Evolutionary conservation across 495 filamentous ascomycete genomes (phyloP), one percentile per base, ranked within the genome.

Genomic region (Penicillium cataractarum): DNA sequence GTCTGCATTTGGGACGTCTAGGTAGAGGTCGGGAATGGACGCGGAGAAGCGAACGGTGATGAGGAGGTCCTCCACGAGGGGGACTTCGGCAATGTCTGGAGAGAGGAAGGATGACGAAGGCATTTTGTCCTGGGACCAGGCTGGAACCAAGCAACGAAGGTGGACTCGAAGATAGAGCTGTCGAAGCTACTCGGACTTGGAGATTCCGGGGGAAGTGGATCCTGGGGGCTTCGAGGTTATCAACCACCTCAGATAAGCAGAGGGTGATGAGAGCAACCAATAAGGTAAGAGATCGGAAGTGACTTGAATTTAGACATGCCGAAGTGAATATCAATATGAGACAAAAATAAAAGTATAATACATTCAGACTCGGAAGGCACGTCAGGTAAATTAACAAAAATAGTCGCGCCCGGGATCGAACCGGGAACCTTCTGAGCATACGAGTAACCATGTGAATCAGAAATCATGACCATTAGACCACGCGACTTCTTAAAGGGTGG

Each of bases 31-130:
- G 8, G 92, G 87, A 58, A 94, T 84, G 3, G 91, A 85, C 59
- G 89, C 87, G 51, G 91, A 89, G 84, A 97, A 97, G 73, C 93
- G 92, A 75, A 97, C 87, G 21, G 87, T 93, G 22, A 97, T 82
- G 68, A 87, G 84, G 50, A 93, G 73, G 57, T 83, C 83, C 39
- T 81, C 76, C 22, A 65, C 64, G 65, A 74, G 66, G 35, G 67
- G 61, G 33, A 62, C 64, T 62, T 54, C 64, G 35, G 55, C 53
- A 68, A 32, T 37, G 57, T 64, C 35, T 24, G 63, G 6, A 62
- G 65, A 50, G 65, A 69, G 71, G 22, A 68, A 65, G 33, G 63
- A 27, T 17, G 55, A 57, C 12, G 67, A 64, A 8, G 60, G 58
- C 68, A 68, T 71, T 24, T 17, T 57, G 31, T 33, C 2, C 40